A percentile compares a stretch with the other conserved stretches of the same genome.
Evolutionary conservation across 176 grass and related monocot species (phyloP).

Genomic region (Bonia amplexicaulis): DNA sequence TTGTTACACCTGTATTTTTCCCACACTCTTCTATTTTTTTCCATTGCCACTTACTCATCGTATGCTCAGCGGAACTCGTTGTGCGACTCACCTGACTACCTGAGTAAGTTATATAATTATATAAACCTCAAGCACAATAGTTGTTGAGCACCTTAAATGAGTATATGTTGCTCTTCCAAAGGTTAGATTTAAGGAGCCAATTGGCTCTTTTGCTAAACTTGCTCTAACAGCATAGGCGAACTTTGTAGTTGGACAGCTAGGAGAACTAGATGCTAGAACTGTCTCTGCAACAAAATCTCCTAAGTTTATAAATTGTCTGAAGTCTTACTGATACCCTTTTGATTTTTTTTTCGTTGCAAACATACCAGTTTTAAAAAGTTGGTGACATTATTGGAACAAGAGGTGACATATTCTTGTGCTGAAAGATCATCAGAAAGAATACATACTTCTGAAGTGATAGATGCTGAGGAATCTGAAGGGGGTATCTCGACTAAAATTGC

Average conservation of each 20-base stretch:
- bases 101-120: constrained; percentile 1
- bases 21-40: neutral
- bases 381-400: constrained; percentile 62
- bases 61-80: neutral
- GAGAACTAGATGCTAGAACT: constrained; percentile 4
- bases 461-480: constrained; percentile 36
- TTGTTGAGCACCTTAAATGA: neutral
- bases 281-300: constrained; percentile 1
- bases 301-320: neutral
- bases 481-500: constrained; percentile 45
- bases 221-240: neutral
- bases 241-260: neutral
- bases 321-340: constrained; percentile 24
- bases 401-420: constrained; percentile 28
- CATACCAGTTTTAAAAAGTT: constrained; percentile 78
- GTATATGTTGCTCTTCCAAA: neutral
- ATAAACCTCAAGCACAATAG: neutral
- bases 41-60: neutral
- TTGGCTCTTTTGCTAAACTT: neutral
- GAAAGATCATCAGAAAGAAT: constrained; percentile 31
- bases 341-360: constrained; percentile 30
- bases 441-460: constrained; percentile 40
- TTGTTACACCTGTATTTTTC: neutral
- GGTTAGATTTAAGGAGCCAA: neutral
- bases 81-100: neutral